Conservation (phyloP, 441 rosid genomes). For the Biscutella laevigata region DNA sequence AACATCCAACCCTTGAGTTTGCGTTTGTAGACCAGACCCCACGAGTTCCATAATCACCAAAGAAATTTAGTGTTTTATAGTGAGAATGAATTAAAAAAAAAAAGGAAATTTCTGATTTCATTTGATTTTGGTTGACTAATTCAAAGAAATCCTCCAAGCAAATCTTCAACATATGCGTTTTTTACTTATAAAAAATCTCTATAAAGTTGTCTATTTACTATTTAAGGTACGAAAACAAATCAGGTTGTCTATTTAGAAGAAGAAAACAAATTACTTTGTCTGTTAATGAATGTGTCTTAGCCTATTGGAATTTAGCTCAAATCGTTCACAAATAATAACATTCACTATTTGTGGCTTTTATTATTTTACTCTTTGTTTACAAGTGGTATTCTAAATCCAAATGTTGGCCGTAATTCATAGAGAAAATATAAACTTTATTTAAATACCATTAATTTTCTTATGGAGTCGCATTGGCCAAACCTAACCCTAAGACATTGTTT, state of each 20-base stretch:
- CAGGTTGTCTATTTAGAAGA: conserved; percentile 10
- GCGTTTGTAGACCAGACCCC: no score
- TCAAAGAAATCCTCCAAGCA: neutral
- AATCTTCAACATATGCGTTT: conserved; percentile 12
- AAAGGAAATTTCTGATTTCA: neutral
- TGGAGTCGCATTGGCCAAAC: no score
- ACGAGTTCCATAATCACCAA: conserved; percentile 12
- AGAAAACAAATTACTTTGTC: conserved; percentile 12
- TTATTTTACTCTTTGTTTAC: neutral
- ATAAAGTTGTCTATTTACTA: conserved; percentile 11
- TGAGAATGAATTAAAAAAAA: no score
- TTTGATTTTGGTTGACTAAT: conserved; percentile 12
- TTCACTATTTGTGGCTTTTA: neutral
- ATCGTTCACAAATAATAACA: neutral
- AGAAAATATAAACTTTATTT: no score
- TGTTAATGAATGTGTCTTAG: conserved; percentile 6
- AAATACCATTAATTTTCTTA: no score
- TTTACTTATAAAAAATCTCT: conserved; percentile 6
- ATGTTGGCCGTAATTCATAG: no score
- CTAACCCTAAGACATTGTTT: no score
- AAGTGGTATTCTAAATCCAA: no score
- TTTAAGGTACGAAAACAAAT: conserved; percentile 13
- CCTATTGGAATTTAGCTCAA: conserved; percentile 11
- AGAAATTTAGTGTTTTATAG: neutral
- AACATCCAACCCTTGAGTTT: no score